Base-by-base conservation (phyloP, 148 eudicot species). In the Silene conica region DNA sequence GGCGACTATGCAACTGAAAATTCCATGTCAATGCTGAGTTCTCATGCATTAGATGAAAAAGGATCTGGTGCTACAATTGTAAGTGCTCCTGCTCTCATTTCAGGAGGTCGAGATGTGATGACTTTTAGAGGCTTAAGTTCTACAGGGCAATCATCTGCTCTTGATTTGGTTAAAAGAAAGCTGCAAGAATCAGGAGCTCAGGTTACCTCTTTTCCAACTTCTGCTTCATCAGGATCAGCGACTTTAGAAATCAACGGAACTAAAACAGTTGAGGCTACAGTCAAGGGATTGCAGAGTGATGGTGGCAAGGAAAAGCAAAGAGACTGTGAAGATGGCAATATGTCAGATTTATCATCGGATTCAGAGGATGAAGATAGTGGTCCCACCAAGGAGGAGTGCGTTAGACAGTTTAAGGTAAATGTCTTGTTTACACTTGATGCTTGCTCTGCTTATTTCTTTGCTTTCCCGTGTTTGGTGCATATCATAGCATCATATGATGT, bases 81-180 rank as follows among this genome's bases (percentile, higher is more conserved):
- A 80, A 92, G 85, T 86, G 87, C 92, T 80, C 96, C 97, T 79
- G 96, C 97, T 87, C 86, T 88, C 82, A 85, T 63, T 76, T 90
- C 92, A 65, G 96, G 97, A 82, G 94, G 96, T 79, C 94, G 99
- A 81, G 97, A 96, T 83, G 87, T 92, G 68, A 83, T 80, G 61
- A 68, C 89, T 64, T 80, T 90, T 31, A 87, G 87, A 90, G 78
- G 87, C 41, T 71, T 83, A 55, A 77, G 72, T 73, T 75, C 77
- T 55, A 80, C 85, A 45, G 94, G 83, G 28, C 80, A 92, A 76
- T 88, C 97, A 73, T 90, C 99, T 80, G 94, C 99, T 71, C 86
- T 96, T 74, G 96, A 96, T 89, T 79, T 96, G 80, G 82, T 96
- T 72, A 96, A 96, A 80, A 92, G 80, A 87, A 96, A 96, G 91